Evolutionary conservation across 1,284 basidiomycete genomes (phyloP), one percentile per base, ranked within the genome.

Genomic region (Naganishia sp.): DNA sequence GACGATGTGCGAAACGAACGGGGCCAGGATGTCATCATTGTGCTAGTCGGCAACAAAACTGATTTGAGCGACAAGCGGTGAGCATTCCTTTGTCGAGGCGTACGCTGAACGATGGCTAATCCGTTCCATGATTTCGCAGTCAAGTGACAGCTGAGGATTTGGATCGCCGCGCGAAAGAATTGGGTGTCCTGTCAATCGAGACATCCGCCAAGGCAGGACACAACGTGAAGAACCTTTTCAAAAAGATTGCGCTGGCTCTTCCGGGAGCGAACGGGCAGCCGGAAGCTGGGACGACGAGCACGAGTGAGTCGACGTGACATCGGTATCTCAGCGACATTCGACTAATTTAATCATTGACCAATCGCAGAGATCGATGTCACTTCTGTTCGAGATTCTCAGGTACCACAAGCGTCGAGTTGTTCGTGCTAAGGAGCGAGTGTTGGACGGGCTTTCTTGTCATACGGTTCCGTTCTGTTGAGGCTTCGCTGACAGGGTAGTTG

Each of bases 81-180:
- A 64, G 71, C 66, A 23, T 28, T 13, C 18, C 23, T 21, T 28
- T 28, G 6, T 23, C 28, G n/a, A 28, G 35, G 43, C 32, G 32
- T n/a, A 31, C 17, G 6, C 18, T 0, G 23, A 17, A 53, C 21
- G n/a, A 43, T 32, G 21, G 31, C 51, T 54, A 18, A 54, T 31
- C 9, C 51, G 13, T 39, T 10, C 32, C 47, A 25, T 54, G 53
- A 42, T 35, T 3, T 10, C 17, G 31, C 73, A 96, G 94, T 71
- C 93, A 99, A 88, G 95, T 99, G n/a, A 98, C 95, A 6, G 85
- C 94, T 6, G 96, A 99, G 78, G 95, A 99, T 76, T 93, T 95
- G 18, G 95, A 95, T 57, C 87, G 89, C 67, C 92, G 92, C 74
- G 87, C 94, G n/a, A 89, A 92, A 63, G 90, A 96, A 77, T 84